These are phyloP conservation scores for Tephrocybe sp. DNA, from an alignment of 768 basidiomycete species.

Conservation along the genomic window DNA sequence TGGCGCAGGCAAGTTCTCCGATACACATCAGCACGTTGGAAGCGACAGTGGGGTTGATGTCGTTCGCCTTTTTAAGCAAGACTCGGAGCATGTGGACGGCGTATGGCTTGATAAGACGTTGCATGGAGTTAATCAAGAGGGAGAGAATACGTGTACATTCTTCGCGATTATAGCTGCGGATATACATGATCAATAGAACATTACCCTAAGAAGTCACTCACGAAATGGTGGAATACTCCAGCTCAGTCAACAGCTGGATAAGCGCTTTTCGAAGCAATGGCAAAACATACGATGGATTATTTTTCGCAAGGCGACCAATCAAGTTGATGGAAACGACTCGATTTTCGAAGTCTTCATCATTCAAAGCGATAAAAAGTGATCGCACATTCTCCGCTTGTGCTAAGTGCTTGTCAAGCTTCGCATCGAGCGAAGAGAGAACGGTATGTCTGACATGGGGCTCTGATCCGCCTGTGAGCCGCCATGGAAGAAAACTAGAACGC, in stretches of 20 bases:
- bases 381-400: constrained; percentile 98
- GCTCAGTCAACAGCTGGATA: constrained; percentile 93
- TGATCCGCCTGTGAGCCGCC: background rate
- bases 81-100: constrained; percentile 93
- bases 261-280: constrained; percentile 93
- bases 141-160: constrained; percentile 94
- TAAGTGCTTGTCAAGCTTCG: constrained; percentile 94
- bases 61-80: constrained; percentile 85
- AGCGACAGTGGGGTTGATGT: constrained; percentile 83
- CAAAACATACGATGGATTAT: constrained; percentile 99
- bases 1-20: constrained; percentile 90
- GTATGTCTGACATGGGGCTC: constrained; percentile 85
- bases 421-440: constrained; percentile 84
- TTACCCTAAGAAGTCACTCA: constrained; percentile 27
- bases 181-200: background rate
- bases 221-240: constrained; percentile 92
- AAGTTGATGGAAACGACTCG: constrained; percentile 84
- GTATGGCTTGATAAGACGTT: constrained; percentile 94
- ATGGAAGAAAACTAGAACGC: constrained; percentile 7
- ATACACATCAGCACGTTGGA: constrained; percentile 93
- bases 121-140: constrained; percentile 88
- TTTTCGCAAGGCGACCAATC: constrained; percentile 90
- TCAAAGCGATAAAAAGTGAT: constrained; percentile 93
- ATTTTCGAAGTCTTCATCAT: constrained; percentile 95
- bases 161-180: constrained; percentile 84